Base-by-base conservation (phyloP, 176 grass and related monocot species). In the Rhynchospora breviuscula region DNA sequence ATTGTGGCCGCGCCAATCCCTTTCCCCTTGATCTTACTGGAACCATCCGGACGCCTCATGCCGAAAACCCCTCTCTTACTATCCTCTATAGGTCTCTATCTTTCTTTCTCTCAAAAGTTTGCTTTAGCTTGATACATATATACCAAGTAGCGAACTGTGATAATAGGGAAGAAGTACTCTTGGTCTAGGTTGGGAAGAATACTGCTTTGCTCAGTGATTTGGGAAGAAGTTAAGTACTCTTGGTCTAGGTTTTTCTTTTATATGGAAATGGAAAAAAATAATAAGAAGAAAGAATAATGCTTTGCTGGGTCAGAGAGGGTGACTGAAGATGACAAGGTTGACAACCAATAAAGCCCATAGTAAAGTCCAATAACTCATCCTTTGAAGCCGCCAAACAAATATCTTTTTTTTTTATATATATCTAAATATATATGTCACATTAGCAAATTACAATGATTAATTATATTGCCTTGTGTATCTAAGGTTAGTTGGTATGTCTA, bases 401-500 rank as follows among this genome's bases (percentile, higher is more conserved):
- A 66, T n/a, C 60, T n/a, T 66, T 53, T 18, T 66, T 23, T n/a
- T 66, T 53, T 18, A 31, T 75, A 9, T 81, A 63, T 81, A 63
- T 21, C 8, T 22, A 81, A 33, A 52, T 79, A 19, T 75, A 8
- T 31, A 45, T 13, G 9, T 81, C 49, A 46, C 23, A 46, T n/a
- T 47, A 64, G 46, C 40, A 81, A 62, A 22, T 81, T 81, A 40
- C 63, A 7, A 47, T 80, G 18, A 44, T 11, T 81, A 44, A 47
- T 14, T 23, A 47, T 78, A 67, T 67, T 82, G n/a, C 63, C 62
- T 52, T 82, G 45, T 68, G 43, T 67, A 35, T 67, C 0, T 48
- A 67, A 82, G 73, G 80, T 67, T 82, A 68, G 80, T 82, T 82
- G 80, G 80, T 66, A 64, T 82, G 80, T 82, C 80, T 68, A 82